Evolutionary conservation across 805 yeast genomes (phyloP).

Genomic region (Scheffersomyces coipomensis): DNA sequence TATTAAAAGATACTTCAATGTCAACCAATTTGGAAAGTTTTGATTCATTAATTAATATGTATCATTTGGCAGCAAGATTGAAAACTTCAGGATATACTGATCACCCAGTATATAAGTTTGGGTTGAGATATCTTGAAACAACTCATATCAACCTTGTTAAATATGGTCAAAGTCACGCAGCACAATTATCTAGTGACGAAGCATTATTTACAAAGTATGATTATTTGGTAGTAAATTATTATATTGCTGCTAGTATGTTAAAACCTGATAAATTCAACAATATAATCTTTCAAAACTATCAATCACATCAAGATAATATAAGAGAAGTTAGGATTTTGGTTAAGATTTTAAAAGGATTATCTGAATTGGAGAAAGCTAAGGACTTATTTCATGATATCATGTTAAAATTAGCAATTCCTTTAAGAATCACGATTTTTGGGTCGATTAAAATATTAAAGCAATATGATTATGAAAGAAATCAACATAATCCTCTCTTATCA

Average conservation of each 20-base stretch:
- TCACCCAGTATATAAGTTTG: conserved; percentile 30
- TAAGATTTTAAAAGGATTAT: conserved; percentile 28
- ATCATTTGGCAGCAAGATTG: conserved; percentile 34
- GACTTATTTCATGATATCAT: conserved; percentile 21
- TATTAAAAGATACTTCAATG: conserved; percentile 27
- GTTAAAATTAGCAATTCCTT: conserved; percentile 17
- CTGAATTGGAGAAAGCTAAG: conserved; percentile 21
- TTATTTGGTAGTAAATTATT: conserved; percentile 24
- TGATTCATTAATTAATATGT: conserved; percentile 33
- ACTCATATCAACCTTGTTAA: conserved; percentile 22
- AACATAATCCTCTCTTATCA: conserved; percentile 6
- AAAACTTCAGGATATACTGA: conserved; percentile 8
- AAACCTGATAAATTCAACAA: conserved; percentile 30
- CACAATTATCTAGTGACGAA: conserved; percentile 9
- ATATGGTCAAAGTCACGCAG: conserved; percentile 11
- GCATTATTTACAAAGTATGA: conserved; percentile 16
- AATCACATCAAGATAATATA: conserved; percentile 19
- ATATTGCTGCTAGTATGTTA: conserved; percentile 33
- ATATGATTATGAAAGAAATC: conserved; percentile 11
- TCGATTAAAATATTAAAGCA: conserved; percentile 22
- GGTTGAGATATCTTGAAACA: conserved; percentile 28
- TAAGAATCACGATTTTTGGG: conserved; percentile 25
- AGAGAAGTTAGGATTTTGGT: conserved; percentile 23
- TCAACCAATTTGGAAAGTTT: conserved; percentile 29
- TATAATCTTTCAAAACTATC: conserved; percentile 19